A percentile compares a stretch with the other conserved stretches of the same genome.
Evolutionary conservation across 306 rosid species (phyloP).

Genomic region (Cicer yamashitae): DNA sequence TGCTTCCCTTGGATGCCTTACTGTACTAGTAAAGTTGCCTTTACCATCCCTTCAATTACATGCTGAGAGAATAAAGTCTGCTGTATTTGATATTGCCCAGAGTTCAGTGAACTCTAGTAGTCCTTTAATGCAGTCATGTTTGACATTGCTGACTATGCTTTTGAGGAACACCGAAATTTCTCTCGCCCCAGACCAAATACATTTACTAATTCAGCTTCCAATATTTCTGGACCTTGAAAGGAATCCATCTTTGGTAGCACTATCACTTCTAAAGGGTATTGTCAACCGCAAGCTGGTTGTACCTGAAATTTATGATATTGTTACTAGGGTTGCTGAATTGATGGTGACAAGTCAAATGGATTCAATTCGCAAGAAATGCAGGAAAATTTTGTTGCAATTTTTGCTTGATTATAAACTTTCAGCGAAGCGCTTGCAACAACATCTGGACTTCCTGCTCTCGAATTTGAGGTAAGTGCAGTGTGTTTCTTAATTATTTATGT

Average conservation of each 20-base stretch:
- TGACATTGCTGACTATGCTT: slow-evolving; percentile 75
- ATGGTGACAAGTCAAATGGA: slow-evolving; percentile 93
- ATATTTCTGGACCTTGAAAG: slow-evolving; percentile 77
- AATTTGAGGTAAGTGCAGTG: slow-evolving; percentile 66
- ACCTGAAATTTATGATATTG: slow-evolving; percentile 91
- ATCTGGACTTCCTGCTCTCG: slow-evolving; percentile 74
- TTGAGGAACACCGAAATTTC: slow-evolving; percentile 71
- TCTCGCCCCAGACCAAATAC: slow-evolving; percentile 73
- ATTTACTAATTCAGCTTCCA: slow-evolving; percentile 75
- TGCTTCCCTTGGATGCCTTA: slow-evolving; percentile 77
- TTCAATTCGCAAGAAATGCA: slow-evolving; percentile 75
- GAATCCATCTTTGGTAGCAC: slow-evolving; percentile 75
- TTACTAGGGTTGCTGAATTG: slow-evolving; percentile 74
- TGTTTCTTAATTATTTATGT: slow-evolving; percentile 7
- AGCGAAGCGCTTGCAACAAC: slow-evolving; percentile 79
- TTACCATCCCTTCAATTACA: slow-evolving; percentile 77
- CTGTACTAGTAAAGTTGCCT: slow-evolving; percentile 70
- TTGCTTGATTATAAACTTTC: slow-evolving; percentile 81
- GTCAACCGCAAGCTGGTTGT: slow-evolving; percentile 74
- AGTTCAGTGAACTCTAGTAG: slow-evolving; percentile 66
- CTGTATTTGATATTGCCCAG: slow-evolving; percentile 72
- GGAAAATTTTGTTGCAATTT: slow-evolving; percentile 83
- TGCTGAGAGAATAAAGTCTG: slow-evolving; percentile 72
- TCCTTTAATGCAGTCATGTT: slow-evolving; percentile 81
- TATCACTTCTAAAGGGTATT: slow-evolving; percentile 83